A percentile compares a stretch with the other conserved stretches of the same genome.
Conservation (phyloP, 805 yeast species). For the Candida rishiriensis region DNA sequence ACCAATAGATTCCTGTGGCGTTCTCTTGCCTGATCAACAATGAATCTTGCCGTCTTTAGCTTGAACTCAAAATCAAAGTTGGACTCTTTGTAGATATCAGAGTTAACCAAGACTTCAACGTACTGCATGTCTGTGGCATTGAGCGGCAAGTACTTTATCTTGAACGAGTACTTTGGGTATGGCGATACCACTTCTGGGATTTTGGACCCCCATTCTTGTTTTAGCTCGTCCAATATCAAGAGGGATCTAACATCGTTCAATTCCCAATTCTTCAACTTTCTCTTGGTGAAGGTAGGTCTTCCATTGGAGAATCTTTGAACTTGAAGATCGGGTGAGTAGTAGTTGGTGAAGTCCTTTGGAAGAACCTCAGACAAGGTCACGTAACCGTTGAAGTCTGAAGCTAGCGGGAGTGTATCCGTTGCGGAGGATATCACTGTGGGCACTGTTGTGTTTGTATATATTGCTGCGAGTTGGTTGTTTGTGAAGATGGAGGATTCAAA, state of each 20-base stretch:
- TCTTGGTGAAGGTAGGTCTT: conserved; percentile 57
- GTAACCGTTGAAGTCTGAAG: conserved; percentile 7
- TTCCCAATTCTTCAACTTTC: conserved; percentile 67
- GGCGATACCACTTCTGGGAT: conserved; percentile 40
- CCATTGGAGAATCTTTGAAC: conserved; percentile 50
- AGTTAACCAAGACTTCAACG: conserved; percentile 43
- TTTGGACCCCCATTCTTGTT: conserved; percentile 52
- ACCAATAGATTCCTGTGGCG: conserved; percentile 35
- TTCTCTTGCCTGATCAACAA: conserved; percentile 52
- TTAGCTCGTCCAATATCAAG: conserved; percentile 45
- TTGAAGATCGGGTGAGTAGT: conserved; percentile 54
- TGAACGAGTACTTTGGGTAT: conserved; percentile 35
- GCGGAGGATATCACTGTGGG: conserved; percentile 11
- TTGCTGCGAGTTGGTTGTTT: conserved; percentile 18
- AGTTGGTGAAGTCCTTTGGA: conserved; percentile 48
- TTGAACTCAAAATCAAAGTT: conserved; percentile 50
- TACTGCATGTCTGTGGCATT: conserved; percentile 45
- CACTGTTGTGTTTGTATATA: conserved; percentile 26
- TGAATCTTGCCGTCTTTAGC: conserved; percentile 56
- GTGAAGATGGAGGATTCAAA: conserved; percentile 22
- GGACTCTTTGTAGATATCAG: conserved; percentile 66
- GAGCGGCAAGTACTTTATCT: conserved; percentile 49
- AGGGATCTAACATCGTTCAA: conserved; percentile 64
- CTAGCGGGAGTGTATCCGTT: neutral
- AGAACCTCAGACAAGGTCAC: conserved; percentile 43